Percentiles rank a stretch among this genome's conserved stretches.
Conservation (phyloP, 768 basidiomycete species). For the Phylloporus scabripes region DNA sequence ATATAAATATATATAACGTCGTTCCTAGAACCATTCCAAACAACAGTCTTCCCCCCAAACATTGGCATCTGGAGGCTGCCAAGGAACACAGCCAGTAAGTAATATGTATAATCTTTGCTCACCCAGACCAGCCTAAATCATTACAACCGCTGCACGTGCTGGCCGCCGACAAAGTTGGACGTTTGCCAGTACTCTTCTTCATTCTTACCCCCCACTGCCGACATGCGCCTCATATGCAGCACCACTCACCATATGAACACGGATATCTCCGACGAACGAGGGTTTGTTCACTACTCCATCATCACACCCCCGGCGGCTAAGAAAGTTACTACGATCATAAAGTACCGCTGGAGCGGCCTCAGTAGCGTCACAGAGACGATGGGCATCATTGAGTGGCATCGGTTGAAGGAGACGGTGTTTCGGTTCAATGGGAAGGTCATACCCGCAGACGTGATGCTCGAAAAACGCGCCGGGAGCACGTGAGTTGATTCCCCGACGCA, state of each 20-base stretch:
- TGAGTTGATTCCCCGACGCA: conserved; percentile 3
- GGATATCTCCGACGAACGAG: conserved; percentile 19
- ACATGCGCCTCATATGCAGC: conserved; percentile 23
- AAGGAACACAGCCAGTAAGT: not conserved
- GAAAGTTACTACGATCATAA: conserved; percentile 24
- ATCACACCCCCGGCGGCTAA: conserved; percentile 12
- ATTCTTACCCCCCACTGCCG: not conserved
- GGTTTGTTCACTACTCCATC: conserved; percentile 14
- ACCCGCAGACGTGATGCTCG: conserved; percentile 9
- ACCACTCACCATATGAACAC: conserved; percentile 19
- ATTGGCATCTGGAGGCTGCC: not conserved
- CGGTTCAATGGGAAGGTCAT: conserved; percentile 14
- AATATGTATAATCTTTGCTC: not conserved
- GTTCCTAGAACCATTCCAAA: too few relatives aligned
- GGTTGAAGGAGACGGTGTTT: conserved; percentile 9
- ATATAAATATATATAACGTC: too few relatives aligned
- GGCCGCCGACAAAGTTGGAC: not conserved
- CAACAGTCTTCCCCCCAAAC: too few relatives aligned
- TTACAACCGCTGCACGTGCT: not conserved
- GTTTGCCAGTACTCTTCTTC: not conserved
- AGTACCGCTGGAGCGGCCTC: conserved; percentile 15
- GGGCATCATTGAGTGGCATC: conserved; percentile 25
- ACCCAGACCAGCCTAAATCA: not conserved
- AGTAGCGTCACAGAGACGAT: conserved; percentile 16
- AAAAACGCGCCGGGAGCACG: conserved; percentile 13